phyloP scores from a whole-genome alignment of 1,139 yeast genomes.

The Suhomyces bolitotheri region DNA sequence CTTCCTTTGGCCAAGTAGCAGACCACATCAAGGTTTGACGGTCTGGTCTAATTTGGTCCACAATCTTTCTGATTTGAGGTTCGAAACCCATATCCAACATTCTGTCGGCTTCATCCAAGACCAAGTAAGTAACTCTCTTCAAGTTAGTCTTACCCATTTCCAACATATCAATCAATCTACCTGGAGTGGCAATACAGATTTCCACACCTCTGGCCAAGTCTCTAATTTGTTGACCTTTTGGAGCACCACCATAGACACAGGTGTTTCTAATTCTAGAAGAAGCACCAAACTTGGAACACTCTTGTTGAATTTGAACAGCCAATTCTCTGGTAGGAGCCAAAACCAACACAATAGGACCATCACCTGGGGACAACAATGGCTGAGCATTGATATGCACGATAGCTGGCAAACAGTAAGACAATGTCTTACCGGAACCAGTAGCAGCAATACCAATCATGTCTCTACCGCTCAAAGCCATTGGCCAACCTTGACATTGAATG shows the following conservation, averaged over 20 bases:
- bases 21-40: slow-evolving; percentile 99
- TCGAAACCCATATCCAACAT: slow-evolving; percentile 98
- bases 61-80: slow-evolving; percentile 93
- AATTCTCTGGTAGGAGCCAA: slow-evolving; percentile 98
- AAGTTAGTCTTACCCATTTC: slow-evolving; percentile 94
- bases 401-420: slow-evolving; percentile 93
- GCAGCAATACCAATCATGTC: slow-evolving; percentile 99
- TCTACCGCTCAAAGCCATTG: slow-evolving; percentile 98
- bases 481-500: slow-evolving; percentile 99
- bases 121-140: slow-evolving; percentile 94
- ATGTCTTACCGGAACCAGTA: slow-evolving; percentile 98
- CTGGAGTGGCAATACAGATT: slow-evolving; percentile 95
- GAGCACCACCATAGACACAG: slow-evolving; percentile 99
- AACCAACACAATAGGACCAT: slow-evolving; percentile 95
- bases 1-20: slow-evolving; percentile 99
- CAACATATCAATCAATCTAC: slow-evolving; percentile 96
- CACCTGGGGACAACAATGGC: slow-evolving; percentile 88
- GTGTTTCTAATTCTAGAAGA: slow-evolving; percentile 94
- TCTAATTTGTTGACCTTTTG: slow-evolving; percentile 95
- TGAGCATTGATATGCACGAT: slow-evolving; percentile 98
- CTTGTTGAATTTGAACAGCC: slow-evolving; percentile 96
- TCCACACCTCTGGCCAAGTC: slow-evolving; percentile 94
- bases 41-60: slow-evolving; percentile 94
- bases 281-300: slow-evolving; percentile 91
- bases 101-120: slow-evolving; percentile 94